phyloP scores from a whole-genome alignment of 2,329 filamentous ascomycete genomes.

The Davidsoniella virescens region DNA sequence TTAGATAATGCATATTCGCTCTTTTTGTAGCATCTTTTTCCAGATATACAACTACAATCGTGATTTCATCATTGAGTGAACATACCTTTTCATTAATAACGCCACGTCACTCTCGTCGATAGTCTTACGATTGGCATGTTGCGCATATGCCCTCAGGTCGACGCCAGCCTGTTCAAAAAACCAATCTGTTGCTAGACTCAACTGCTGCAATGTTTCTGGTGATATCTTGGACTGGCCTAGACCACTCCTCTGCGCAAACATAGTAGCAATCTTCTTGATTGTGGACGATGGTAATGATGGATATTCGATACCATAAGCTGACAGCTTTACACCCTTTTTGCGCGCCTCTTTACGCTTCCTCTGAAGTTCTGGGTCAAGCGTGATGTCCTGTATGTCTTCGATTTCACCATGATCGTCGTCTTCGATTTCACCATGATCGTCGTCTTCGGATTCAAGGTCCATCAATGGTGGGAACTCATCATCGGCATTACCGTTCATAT shows the following conservation, averaged over 20 bases:
- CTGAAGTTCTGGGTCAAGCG: constrained; percentile 3
- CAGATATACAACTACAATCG: constrained; percentile 14
- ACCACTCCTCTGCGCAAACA: constrained; percentile 51
- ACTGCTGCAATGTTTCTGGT: constrained; percentile 55
- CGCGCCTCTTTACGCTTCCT: constrained; percentile 14
- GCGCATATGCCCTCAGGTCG: constrained; percentile 63
- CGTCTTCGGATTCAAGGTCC: constrained; percentile 9
- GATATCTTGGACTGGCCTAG: constrained; percentile 51
- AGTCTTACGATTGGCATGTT: constrained; percentile 66
- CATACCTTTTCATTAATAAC: constrained; percentile 68
- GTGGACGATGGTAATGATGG: constrained; percentile 57
- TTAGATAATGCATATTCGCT: constrained; percentile 14
- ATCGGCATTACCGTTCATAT: background rate
- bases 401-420: constrained; percentile 11
- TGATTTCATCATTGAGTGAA: constrained; percentile 15
- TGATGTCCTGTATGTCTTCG: constrained; percentile 4
- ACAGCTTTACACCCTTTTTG: constrained; percentile 39
- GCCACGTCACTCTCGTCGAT: constrained; percentile 76
- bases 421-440: constrained; percentile 10
- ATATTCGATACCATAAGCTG: constrained; percentile 58
- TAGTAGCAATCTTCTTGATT: constrained; percentile 57
- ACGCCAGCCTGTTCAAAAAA: constrained; percentile 80
- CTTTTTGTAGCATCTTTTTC: background rate
- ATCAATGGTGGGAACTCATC: constrained; percentile 4
- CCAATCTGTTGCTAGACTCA: constrained; percentile 73